Conservation (phyloP, 106 monocot genomes). For the Hemerocallis citrina region DNA sequence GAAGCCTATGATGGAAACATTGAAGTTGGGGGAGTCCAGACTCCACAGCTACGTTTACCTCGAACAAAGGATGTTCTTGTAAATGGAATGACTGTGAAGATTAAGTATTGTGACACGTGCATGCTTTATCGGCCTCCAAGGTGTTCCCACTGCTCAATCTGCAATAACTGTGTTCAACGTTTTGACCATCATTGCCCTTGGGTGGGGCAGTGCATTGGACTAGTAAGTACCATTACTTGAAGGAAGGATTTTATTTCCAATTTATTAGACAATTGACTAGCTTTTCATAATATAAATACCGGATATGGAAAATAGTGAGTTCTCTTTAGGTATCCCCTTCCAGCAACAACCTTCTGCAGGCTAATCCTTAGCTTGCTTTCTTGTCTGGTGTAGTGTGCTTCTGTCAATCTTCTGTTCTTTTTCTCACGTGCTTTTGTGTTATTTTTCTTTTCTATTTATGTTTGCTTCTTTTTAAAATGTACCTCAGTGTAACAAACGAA, state of each 20-base stretch:
- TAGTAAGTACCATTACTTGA: slow-evolving; percentile 42
- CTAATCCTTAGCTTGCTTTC: no score
- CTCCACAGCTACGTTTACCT: slow-evolving; percentile 81
- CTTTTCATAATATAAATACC: no score
- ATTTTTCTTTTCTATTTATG: no score
- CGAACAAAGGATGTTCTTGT: slow-evolving; percentile 74
- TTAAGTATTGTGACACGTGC: slow-evolving; percentile 95
- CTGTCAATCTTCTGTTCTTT: no score
- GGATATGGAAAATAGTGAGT: neutral
- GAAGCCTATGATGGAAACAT: slow-evolving; percentile 34
- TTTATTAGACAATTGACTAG: neutral
- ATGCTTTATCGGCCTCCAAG: slow-evolving; percentile 97
- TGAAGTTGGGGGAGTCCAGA: slow-evolving; percentile 42
- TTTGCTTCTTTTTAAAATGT: no score
- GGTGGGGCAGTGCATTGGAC: slow-evolving; percentile 97
- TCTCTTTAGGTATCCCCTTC: neutral
- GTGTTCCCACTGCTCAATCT: slow-evolving; percentile 93
- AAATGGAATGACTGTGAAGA: slow-evolving; percentile 78
- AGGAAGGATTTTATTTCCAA: neutral
- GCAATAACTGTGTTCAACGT: slow-evolving; percentile 87
- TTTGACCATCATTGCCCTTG: slow-evolving; percentile 98
- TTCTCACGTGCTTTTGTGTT: no score
- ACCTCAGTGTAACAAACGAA: no score
- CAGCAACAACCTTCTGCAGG: no score
- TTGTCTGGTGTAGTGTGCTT: no score